phyloP scores from a whole-genome alignment of 805 yeast species.

The Kodamaea nitidulidarum region DNA sequence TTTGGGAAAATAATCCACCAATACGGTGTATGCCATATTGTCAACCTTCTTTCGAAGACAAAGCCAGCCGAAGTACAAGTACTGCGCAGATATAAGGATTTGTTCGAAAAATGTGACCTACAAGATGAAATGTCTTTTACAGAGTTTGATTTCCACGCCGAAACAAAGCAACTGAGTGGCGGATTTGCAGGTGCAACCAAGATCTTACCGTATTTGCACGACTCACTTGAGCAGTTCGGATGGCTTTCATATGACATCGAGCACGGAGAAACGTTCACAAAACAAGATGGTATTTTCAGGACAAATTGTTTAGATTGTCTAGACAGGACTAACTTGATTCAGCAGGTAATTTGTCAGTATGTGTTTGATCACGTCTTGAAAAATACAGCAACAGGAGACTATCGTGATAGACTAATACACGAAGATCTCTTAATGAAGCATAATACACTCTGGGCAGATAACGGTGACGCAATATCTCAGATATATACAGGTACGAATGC shows the following conservation, averaged over 20 bases:
- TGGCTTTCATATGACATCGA: constrained; percentile 71
- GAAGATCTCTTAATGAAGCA: constrained; percentile 47
- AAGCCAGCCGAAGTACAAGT: constrained; percentile 75
- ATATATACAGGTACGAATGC: constrained; percentile 74
- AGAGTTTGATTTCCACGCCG: constrained; percentile 90
- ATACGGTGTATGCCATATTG: constrained; percentile 84
- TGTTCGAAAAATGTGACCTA: constrained; percentile 31
- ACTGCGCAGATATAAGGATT: constrained; percentile 60
- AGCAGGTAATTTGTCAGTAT: constrained; percentile 73
- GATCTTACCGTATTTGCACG: constrained; percentile 59
- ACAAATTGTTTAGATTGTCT: constrained; percentile 93
- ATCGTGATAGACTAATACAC: constrained; percentile 18
- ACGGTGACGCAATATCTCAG: constrained; percentile 62
- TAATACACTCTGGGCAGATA: constrained; percentile 54
- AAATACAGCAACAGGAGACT: constrained; percentile 22
- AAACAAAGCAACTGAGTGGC: constrained; percentile 70
- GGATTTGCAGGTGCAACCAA: constrained; percentile 81
- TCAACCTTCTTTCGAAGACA: constrained; percentile 75
- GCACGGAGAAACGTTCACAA: constrained; percentile 51
- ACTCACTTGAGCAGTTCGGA: constrained; percentile 72
- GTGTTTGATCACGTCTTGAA: constrained; percentile 49
- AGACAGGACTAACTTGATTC: constrained; percentile 88
- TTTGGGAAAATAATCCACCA: constrained; percentile 63
- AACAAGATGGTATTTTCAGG: constrained; percentile 88
- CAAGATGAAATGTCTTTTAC: constrained; percentile 49